Evolutionary conservation across 1,284 basidiomycete genomes (phyloP).

Genomic region (Ceratobasidium sp.): DNA sequence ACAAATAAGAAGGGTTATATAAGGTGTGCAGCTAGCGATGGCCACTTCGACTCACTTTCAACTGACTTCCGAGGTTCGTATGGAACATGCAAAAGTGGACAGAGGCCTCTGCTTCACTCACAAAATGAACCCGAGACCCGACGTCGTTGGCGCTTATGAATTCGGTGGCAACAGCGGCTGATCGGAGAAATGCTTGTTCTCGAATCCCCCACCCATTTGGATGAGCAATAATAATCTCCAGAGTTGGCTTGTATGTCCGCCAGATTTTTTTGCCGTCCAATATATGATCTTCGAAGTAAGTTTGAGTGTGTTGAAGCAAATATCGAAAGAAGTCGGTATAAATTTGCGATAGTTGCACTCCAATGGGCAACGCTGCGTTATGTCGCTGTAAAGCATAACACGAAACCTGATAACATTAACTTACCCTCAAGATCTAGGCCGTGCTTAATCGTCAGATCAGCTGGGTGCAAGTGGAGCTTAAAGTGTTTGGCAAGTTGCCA

Average conservation of each 20-base stretch:
- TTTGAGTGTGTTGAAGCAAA: conserved; percentile 31
- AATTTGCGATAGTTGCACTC: conserved; percentile 13
- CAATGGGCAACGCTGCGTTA: not conserved
- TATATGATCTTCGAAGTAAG: conserved; percentile 28
- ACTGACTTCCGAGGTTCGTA: conserved; percentile 1
- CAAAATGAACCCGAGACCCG: not conserved
- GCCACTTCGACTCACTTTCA: not conserved
- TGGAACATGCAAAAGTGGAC: conserved; percentile 22
- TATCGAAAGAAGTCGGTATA: conserved; percentile 35
- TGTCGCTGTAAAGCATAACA: not conserved
- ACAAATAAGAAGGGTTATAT: too few species aligned
- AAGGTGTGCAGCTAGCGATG: not conserved
- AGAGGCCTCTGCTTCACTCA: conserved; percentile 12
- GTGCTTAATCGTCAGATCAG: conserved; percentile 4
- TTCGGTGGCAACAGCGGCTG: not conserved
- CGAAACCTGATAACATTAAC: not conserved
- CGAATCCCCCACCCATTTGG: conserved; percentile 39
- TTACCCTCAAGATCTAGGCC: conserved; percentile 5
- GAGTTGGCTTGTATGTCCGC: not conserved
- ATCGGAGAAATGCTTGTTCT: conserved; percentile 31
- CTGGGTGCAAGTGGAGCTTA: conserved; percentile 41
- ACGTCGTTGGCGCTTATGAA: not conserved
- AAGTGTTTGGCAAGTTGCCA: conserved; percentile 42
- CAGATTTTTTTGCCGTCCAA: conserved; percentile 22
- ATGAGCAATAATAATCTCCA: conserved; percentile 33